A percentile compares a stretch with the other conserved stretches of the same genome.
These are phyloP conservation scores for Mycena leptocephala DNA, from an alignment of 768 basidiomycete genomes.

Conservation along the genomic window DNA sequence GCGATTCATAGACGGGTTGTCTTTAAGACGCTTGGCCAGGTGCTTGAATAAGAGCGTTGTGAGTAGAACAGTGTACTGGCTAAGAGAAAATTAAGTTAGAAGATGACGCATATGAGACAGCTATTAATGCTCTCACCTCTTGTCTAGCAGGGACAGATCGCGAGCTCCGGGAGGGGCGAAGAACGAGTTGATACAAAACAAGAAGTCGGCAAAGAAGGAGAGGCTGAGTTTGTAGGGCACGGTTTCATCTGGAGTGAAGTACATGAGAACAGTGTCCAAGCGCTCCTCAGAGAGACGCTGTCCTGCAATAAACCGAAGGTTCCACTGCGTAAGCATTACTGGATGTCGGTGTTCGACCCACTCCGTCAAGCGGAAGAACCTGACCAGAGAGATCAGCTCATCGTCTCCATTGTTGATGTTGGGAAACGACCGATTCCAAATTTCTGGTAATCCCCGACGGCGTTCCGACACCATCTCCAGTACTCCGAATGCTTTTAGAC, in stretches of 20 bases:
- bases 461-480: neutral
- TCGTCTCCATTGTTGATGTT: too few species aligned
- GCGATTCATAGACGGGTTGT: neutral
- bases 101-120: too few species aligned
- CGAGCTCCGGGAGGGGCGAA: neutral
- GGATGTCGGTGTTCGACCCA: neutral
- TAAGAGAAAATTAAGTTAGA: neutral
- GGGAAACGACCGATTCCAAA: neutral
- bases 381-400: neutral
- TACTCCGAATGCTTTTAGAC: neutral
- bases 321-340: neutral
- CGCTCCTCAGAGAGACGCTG: neutral
- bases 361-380: neutral
- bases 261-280: neutral
- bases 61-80: neutral
- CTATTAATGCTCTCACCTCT: neutral
- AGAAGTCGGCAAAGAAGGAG: neutral
- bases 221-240: neutral
- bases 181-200: neutral
- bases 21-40: neutral
- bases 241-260: too few species aligned
- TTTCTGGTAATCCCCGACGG: neutral
- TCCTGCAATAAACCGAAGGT: neutral
- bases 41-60: neutral
- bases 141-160: neutral